phyloP scores from a whole-genome alignment of 2,329 filamentous ascomycete genomes.

The Fusarium burgessii region DNA sequence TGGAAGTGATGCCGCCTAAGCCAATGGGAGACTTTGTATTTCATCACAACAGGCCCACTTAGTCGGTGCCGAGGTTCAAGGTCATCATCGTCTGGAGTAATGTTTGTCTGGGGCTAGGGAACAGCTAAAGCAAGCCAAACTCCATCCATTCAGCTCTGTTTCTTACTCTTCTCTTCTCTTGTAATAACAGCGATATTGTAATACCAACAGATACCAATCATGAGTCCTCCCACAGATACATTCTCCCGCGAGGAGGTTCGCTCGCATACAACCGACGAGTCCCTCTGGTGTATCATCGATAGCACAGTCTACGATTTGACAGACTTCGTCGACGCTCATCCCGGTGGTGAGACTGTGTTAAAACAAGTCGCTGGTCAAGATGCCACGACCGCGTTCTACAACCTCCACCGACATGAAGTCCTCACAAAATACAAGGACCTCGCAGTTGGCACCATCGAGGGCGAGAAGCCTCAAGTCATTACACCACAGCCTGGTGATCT shows the following conservation, averaged over 20 bases:
- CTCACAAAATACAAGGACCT: constrained; percentile 81
- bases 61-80: constrained; percentile 40
- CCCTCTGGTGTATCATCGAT: constrained; percentile 87
- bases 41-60: constrained; percentile 32
- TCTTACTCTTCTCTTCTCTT: not conserved
- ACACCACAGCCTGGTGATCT: constrained; percentile 77
- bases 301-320: constrained; percentile 88
- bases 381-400: constrained; percentile 88
- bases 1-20: constrained; percentile 25
- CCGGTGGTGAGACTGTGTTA: constrained; percentile 83
- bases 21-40: constrained; percentile 34
- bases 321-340: constrained; percentile 87
- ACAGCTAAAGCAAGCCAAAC: constrained; percentile 1
- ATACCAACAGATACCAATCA: constrained; percentile 1
- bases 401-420: constrained; percentile 92
- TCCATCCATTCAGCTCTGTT: not conserved
- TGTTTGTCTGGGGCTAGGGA: constrained; percentile 8
- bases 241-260: constrained; percentile 75
- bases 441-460: constrained; percentile 79
- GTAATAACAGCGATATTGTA: not conserved
- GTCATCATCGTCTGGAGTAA: constrained; percentile 29
- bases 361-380: constrained; percentile 84
- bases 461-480: constrained; percentile 80
- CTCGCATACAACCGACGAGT: constrained; percentile 80
- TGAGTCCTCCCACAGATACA: constrained; percentile 58